Evolutionary conservation across 108 stramenopile genomes (phyloP).

Genomic region (Cyclotella choctawhatcheeana): DNA sequence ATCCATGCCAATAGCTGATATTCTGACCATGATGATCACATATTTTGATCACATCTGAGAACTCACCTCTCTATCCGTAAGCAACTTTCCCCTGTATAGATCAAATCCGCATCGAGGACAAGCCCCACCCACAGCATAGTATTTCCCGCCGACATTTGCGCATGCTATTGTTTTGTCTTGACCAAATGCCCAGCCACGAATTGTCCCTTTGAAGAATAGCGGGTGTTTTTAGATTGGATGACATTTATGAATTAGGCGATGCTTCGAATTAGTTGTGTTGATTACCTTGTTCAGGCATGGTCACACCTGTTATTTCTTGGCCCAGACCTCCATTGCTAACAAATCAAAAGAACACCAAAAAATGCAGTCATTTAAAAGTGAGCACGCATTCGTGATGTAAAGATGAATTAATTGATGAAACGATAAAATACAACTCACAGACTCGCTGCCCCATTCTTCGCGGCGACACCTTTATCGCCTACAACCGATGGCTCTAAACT

Average conservation of each 20-base stretch:
- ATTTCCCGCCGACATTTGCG: conserved; percentile 73
- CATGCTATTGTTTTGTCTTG: conserved; percentile 68
- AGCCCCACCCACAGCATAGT: conserved; percentile 67
- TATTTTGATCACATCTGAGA: background rate
- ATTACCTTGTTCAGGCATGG: conserved; percentile 66
- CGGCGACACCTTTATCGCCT: conserved; percentile 5
- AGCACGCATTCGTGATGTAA: too few species aligned
- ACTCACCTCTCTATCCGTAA: conserved; percentile 59
- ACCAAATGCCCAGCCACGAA: conserved; percentile 90
- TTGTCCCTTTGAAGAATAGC: conserved; percentile 4
- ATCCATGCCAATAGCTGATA: background rate
- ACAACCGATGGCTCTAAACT: conserved; percentile 28
- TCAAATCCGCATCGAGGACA: conserved; percentile 86
- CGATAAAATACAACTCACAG: conserved; percentile 17
- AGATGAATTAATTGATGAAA: background rate
- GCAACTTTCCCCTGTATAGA: conserved; percentile 75
- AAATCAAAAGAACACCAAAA: background rate
- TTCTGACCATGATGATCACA: background rate
- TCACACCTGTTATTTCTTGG: conserved; percentile 89
- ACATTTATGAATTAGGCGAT: too few species aligned
- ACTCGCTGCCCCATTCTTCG: background rate
- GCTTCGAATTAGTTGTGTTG: background rate
- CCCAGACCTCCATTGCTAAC: conserved; percentile 67
- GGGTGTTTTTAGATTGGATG: background rate
- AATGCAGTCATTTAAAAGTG: background rate